Percentiles rank a stretch among this genome's conserved stretches.
These are phyloP conservation scores for Laguncularia racemosa DNA, from an alignment of 345 rosid species.

Conservation along the genomic window DNA sequence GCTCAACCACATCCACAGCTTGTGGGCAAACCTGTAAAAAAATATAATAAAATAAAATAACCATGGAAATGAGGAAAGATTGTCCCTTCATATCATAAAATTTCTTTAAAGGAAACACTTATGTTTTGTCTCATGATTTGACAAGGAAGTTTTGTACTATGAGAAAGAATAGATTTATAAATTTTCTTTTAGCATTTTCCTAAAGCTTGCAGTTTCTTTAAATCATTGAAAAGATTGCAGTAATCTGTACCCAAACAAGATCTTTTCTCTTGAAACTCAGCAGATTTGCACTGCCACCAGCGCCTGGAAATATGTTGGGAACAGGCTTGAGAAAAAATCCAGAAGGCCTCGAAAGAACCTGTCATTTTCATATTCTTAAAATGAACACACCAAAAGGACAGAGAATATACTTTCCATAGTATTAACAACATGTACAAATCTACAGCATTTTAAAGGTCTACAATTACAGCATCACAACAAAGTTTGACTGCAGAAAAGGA, in stretches of 20 bases:
- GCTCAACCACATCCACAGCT: slow-evolving; percentile 77
- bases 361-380: slow-evolving; percentile 13
- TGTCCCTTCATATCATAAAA: background rate
- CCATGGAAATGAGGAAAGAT: background rate
- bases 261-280: slow-evolving; percentile 78
- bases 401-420: too few relatives aligned
- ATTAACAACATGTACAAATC: too few relatives aligned
- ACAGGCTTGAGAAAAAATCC: slow-evolving; percentile 92
- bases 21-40: slow-evolving; percentile 75
- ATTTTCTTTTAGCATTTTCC: background rate
- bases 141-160: slow-evolving; percentile 4
- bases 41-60: slow-evolving; percentile 5
- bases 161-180: slow-evolving; percentile 4
- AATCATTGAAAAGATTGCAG: background rate
- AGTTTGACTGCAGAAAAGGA: too few relatives aligned
- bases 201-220: background rate
- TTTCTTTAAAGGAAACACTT: background rate
- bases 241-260: slow-evolving; percentile 65
- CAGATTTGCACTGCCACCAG: slow-evolving; percentile 54
- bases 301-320: slow-evolving; percentile 46
- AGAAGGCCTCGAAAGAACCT: slow-evolving; percentile 82
- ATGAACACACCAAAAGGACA: too few relatives aligned
- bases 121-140: background rate
- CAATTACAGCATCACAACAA: too few relatives aligned
- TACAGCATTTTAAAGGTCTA: too few relatives aligned